Evolutionary conservation across 2,329 filamentous ascomycete species (phyloP), one percentile per base, ranked within the genome.

Genomic region (Curvularia hawaiiensis): DNA sequence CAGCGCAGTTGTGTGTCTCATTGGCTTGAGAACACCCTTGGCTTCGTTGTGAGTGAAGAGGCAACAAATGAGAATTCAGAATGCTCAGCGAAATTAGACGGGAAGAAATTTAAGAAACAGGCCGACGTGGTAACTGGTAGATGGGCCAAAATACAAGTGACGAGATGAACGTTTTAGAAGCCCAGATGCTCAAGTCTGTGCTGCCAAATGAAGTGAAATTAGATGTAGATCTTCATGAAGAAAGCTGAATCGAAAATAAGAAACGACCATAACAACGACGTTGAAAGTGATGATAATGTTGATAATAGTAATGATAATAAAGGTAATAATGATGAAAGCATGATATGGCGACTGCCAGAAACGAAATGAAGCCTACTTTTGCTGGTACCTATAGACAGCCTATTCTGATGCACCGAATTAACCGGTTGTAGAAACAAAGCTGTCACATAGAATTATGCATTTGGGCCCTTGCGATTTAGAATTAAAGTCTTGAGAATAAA

Each of bases 221-320:
- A 30, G 26, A 40, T 40, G 24, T 50, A 18, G 24, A 40, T 50
- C n/a, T 20, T 50, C 26, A 11, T 30, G 35, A 50, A 50, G 47
- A 50, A 50, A 30, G 35, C 16, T 35, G 12, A 28, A 11, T 20
- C 5, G 12, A 24, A 40, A 50, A 31, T 40, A 40, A 16, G 44
- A 47, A 31, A 22, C 18, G 18, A 33, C 44, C 30, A 18, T 47
- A 33, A 22, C 20, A 22, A 47, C 7, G 24, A 47, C 12, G 44
- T 5, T 47, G 30, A 35, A 18, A 33, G 11, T 14, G 20, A 16
- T 47, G 30, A 22, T 18, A 47, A 18, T 33, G 18, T 12, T 47
- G 30, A 47, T 20, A 20, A 16, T 33, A 26, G 12, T 47, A 33
- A 35, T 22, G 30, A 16, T 22, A 33, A 24, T 33, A 33, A 33